Evolutionary conservation across 352 stramenopile genomes (phyloP), one percentile per base, ranked within the genome.

Genomic region (Phytopythium vexans): DNA sequence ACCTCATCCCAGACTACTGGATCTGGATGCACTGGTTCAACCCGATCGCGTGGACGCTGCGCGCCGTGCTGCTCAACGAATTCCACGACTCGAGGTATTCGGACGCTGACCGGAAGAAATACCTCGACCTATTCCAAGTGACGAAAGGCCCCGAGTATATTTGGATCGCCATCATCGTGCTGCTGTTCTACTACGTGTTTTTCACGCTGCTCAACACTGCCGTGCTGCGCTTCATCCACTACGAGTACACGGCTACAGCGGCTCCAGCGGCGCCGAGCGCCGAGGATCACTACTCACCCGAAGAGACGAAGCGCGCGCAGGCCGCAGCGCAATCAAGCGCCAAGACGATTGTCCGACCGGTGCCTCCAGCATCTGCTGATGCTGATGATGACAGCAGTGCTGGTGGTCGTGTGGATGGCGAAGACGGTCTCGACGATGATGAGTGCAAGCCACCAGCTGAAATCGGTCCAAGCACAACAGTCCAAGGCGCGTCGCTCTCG

Each of bases 1-100:
- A 78, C 52, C 41, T 83, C 8, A 83, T 83, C 50, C 72, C 72
- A 33, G 35, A 64, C 33, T 82, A 80, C 46, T 79, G 70, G 70
- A 64, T 60, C 15, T 79, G 70, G 70, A 74, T 76, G 66, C 70
- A 79, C 48, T 82, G 72, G 72, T 74, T 77, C 64, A 74, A 70
- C 52, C 72, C 72, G 14, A 41, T 83, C 10, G 60, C 72, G 0
- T 83, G 72, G 72, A 64, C 66, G 0, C 58, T 83, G 12, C 66
- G 69, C 12, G 32, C 21, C 14, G 54, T 78, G n/a, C 69, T 82
- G 56, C 54, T 82, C 15, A 70, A 64, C 1, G 72, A 82, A 59
- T 78, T 82, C 42, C 9, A 82, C 47, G 75, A 92, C 38, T 10
- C 47, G 36, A 16, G 32, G 0, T 81, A 78, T 40, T 54, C 49